Evolutionary conservation across 2,329 filamentous ascomycete genomes (phyloP).

Genomic region (Fusarium buxicola): DNA sequence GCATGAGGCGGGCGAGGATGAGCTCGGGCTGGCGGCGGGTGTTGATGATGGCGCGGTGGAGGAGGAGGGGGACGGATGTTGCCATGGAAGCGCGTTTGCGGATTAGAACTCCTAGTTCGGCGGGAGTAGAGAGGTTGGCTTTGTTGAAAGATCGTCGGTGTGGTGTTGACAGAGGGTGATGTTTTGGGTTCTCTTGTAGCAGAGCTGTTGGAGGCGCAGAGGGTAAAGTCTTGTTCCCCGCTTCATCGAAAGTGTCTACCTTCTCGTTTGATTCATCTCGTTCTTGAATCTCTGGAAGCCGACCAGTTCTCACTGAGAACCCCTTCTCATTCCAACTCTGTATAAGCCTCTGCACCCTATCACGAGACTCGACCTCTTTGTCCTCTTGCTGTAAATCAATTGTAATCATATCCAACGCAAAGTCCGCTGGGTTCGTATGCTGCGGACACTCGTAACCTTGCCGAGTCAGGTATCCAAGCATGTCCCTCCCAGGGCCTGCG

Average conservation of each 20-base stretch:
- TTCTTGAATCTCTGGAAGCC: slow-evolving; percentile 48
- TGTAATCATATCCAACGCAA: slow-evolving; percentile 80
- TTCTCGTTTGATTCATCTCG: slow-evolving; percentile 42
- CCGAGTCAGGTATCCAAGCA: slow-evolving; percentile 72
- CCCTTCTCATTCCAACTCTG: slow-evolving; percentile 62
- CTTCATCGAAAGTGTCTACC: not conserved
- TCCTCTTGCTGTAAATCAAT: slow-evolving; percentile 76
- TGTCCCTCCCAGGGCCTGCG: slow-evolving; percentile 69
- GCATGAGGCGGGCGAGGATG: slow-evolving; percentile 73
- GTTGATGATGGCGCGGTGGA: slow-evolving; percentile 76
- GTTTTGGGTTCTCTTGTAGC: not conserved
- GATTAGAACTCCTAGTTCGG: slow-evolving; percentile 76
- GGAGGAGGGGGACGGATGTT: slow-evolving; percentile 73
- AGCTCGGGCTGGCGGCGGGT: slow-evolving; percentile 73
- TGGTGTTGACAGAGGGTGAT: slow-evolving; percentile 16
- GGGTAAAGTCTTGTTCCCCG: not conserved
- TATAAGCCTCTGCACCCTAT: slow-evolving; percentile 71
- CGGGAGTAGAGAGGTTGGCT: slow-evolving; percentile 70
- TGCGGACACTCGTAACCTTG: slow-evolving; percentile 73
- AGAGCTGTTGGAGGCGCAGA: not conserved
- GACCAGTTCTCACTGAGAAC: slow-evolving; percentile 18
- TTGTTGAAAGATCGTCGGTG: slow-evolving; percentile 58
- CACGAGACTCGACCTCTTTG: slow-evolving; percentile 71
- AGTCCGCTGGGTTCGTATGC: slow-evolving; percentile 82
- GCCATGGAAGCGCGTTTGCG: slow-evolving; percentile 71